A percentile compares a stretch with the other conserved stretches of the same genome.
Evolutionary conservation across 345 rosid genomes (phyloP).

Genomic region (Pistacia atlantica): DNA sequence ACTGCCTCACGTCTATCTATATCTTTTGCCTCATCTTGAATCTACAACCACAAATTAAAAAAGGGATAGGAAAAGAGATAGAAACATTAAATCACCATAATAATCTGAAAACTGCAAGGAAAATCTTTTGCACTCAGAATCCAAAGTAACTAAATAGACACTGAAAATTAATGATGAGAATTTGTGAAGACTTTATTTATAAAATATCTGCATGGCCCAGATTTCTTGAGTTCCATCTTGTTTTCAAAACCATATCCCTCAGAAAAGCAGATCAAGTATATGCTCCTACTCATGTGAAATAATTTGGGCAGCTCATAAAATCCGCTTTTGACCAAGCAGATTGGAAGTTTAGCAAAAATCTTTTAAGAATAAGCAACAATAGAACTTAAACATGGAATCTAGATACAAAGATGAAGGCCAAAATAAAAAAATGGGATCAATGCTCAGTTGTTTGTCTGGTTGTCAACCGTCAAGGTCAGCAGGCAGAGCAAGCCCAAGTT

Average conservation of each 20-base stretch:
- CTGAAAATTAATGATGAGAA: background rate
- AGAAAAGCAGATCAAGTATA: background rate
- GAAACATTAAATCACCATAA: background rate
- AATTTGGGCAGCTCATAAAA: conserved; percentile 10
- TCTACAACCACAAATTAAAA: conserved; percentile 42
- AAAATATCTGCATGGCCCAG: background rate
- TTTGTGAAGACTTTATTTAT: background rate
- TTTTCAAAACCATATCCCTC: background rate
- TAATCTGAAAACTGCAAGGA: background rate
- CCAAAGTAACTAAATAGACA: background rate
- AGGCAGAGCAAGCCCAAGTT: background rate
- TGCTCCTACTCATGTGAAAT: background rate
- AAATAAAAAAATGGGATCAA: background rate
- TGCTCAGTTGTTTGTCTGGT: background rate
- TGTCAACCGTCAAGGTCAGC: background rate
- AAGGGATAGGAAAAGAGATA: conserved; percentile 8
- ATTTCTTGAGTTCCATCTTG: background rate
- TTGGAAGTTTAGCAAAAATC: background rate
- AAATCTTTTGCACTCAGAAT: background rate
- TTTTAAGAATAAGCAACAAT: background rate
- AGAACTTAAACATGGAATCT: background rate
- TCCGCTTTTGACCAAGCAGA: background rate
- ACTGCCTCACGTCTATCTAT: conserved; percentile 57
- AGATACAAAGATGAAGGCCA: background rate
- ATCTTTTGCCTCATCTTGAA: conserved; percentile 68